Evolutionary conservation across 1,139 yeast species (phyloP), one percentile per base, ranked within the genome.

Genomic region (Yamadazyma dushanensis): DNA sequence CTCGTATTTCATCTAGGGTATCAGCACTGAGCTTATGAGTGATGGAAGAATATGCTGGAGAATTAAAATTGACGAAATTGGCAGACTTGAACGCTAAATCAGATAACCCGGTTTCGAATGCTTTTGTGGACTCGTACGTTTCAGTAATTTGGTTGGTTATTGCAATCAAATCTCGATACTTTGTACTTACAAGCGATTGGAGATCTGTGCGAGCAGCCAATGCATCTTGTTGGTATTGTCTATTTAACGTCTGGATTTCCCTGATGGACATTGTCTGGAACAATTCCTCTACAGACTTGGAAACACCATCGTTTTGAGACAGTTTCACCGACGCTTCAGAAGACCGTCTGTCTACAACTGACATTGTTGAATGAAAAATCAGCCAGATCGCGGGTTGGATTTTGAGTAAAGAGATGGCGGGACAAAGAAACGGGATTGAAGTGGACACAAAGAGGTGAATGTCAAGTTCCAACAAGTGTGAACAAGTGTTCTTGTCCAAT

Each of bases 141-240:
- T 59, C 60, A 27, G 73, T 75, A 25, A 84, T 80, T 41, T 78
- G 77, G 49, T 83, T 89, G 1, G 90, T 86, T 5, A 84, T 83
- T 26, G 73, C 65, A 24, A 84, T 67, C 48, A 84, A 63, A 47
- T 83, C 89, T 36, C 86, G 64, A 54, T 83, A 83, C 52, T 81
- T 78, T 26, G 61, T 61, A 3, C 89, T 87, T 8, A 84, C 88
- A 30, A 83, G 61, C 2, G 61, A 49, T 39, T 83, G 76, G 19
- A 83, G 62, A 35, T 78, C 78, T 11, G 56, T 51, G 44, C 65
- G 57, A 29, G 62, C 52, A 15, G 47, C 43, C 10, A 43, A 36
- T 2, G 46, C 35, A 9, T 52, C 53, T 15, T 44, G 45, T 29
- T 55, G 52, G 40, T 66, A 68, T 22, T 61, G 59, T 11, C 50